Conservation (phyloP, 805 yeast genomes). For the Candida easanensis region DNA sequence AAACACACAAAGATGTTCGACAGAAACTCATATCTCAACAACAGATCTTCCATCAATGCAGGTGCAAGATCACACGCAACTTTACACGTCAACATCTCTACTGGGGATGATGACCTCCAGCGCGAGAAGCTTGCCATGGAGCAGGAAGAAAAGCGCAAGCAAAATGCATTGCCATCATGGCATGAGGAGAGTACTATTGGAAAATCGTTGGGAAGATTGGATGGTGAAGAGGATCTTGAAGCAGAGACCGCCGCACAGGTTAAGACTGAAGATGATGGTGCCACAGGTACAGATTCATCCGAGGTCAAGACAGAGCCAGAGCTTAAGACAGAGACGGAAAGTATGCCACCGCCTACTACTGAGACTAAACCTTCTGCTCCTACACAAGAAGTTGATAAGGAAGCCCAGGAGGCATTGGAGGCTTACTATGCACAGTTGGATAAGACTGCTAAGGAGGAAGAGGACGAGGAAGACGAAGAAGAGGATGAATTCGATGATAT, state of each 20-base stretch:
- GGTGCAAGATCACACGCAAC: conserved; percentile 76
- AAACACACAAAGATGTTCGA: conserved; percentile 43
- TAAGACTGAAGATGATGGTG: conserved; percentile 23
- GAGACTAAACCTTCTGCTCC: background rate
- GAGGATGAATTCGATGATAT: conserved; percentile 33
- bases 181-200: conserved; percentile 91
- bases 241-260: conserved; percentile 20
- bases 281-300: conserved; percentile 5
- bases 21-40: conserved; percentile 34
- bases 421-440: conserved; percentile 26
- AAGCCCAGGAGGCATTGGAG: conserved; percentile 26
- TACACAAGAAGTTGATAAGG: conserved; percentile 18
- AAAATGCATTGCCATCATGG: conserved; percentile 97
- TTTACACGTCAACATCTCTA: conserved; percentile 82
- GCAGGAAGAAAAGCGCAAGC: conserved; percentile 71
- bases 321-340: conserved; percentile 9
- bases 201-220: conserved; percentile 54
- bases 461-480: conserved; percentile 25
- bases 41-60: conserved; percentile 43
- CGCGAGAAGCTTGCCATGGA: conserved; percentile 64
- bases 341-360: background rate
- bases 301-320: conserved; percentile 4
- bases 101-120: conserved; percentile 74
- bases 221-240: conserved; percentile 51
- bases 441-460: conserved; percentile 5